Evolutionary conservation across 805 yeast genomes (phyloP), one percentile per base, ranked within the genome.

Genomic region (Torulaspora gathmanii): DNA sequence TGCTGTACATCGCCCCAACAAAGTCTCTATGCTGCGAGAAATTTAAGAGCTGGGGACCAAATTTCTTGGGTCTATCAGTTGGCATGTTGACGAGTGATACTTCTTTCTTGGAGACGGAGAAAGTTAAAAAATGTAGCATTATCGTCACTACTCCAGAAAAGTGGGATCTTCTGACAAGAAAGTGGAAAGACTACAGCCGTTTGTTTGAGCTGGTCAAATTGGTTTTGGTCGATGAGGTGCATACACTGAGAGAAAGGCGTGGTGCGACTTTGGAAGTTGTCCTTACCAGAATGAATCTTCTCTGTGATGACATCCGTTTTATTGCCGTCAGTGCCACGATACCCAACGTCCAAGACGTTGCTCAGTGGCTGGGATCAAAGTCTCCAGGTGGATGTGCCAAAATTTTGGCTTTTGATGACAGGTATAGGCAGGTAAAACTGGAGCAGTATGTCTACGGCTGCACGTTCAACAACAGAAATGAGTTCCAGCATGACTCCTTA

Each of bases 141-240:
- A 76, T 79, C 8, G 71, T 79, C 7, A 72, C 81, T 1, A 79
- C 83, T 1, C 83, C 83, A 3, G 83, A 79, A 56, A 79, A 79
- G 56, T 78, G 82, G 81, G 83, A 79, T 53, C 63, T 74, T 35
- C 61, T 78, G 45, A 76, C 83, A 0, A 64, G 82, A 50, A 72
- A 70, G 51, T 71, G 79, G 78, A 53, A 61, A 2, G 78, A 76
- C 50, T 70, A 64, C 50, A 53, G 54, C 22, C 65, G 59, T 26
- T 46, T 71, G 13, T 68, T 74, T 53, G 61, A 68, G 57, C 55
- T 72, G 53, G 54, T 75, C 42, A 69, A 70, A 57, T 68, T 80
- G 49, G 57, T 80, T 34, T 50, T 73, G 30, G 60, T 67, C 19
- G 80, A 75, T 61, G 80, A 76, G 47, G 65, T 76, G 11, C 80